phyloP scores from a whole-genome alignment of 192 early-diverging fungal species.

The Funneliformis geosporum region DNA sequence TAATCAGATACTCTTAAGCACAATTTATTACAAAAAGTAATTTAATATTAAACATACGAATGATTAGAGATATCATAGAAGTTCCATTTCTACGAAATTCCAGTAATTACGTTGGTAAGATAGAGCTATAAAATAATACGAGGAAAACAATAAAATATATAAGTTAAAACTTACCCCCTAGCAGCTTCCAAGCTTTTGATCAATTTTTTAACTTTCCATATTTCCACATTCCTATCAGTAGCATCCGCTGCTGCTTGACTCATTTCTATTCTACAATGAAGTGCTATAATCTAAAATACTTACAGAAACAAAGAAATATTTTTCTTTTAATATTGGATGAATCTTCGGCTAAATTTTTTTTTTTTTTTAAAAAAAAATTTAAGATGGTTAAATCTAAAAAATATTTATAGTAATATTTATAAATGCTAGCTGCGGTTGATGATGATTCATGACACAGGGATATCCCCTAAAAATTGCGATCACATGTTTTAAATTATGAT shows the following conservation, averaged over 20 bases:
- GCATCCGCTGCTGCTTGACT: slow-evolving; percentile 41
- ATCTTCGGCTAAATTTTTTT: background rate
- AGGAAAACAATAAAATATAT: background rate
- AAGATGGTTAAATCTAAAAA: background rate
- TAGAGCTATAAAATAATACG: background rate
- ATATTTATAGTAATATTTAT: too few species aligned
- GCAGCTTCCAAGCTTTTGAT: slow-evolving; percentile 95
- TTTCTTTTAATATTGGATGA: background rate
- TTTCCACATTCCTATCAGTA: slow-evolving; percentile 87
- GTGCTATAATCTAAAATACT: background rate
- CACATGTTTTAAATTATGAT: too few species aligned
- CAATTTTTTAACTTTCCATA: slow-evolving; percentile 99
- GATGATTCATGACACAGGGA: too few species aligned
- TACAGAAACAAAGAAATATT: background rate
- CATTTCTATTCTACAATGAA: slow-evolving; percentile 9
- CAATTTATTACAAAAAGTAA: background rate
- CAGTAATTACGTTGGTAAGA: background rate
- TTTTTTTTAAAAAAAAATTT: slow-evolving; percentile 1
- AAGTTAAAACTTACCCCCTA: slow-evolving; percentile 63
- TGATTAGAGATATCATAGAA: slow-evolving; percentile 98
- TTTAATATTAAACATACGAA: slow-evolving; percentile 59
- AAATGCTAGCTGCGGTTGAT: too few species aligned
- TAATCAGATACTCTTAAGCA: background rate
- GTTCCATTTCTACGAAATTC: slow-evolving; percentile 79
- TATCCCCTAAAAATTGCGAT: too few species aligned